Conservation (phyloP, 345 rosid species). For the Schrenkiella parvula region DNA sequence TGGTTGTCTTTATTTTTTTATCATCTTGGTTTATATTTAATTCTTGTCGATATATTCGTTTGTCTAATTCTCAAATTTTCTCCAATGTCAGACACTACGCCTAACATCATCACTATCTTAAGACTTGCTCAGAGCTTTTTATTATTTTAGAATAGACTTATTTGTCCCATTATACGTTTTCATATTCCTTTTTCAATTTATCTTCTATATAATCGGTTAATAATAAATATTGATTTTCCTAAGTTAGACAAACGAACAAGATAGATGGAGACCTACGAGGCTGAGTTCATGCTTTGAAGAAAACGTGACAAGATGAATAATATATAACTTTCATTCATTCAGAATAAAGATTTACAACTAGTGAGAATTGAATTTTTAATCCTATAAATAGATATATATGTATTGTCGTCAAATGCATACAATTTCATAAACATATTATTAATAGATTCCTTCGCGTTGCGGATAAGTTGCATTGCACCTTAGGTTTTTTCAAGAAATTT, state of each 20-base stretch:
- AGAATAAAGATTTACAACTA: neutral
- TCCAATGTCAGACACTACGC: constrained; percentile 27
- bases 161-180: constrained; percentile 28
- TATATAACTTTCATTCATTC: neutral
- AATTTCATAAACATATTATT: neutral
- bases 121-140: constrained; percentile 16
- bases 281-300: constrained; percentile 24
- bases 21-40: neutral
- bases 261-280: constrained; percentile 22
- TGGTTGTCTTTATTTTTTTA: constrained; percentile 7
- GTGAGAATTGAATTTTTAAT: constrained; percentile 4
- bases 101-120: constrained; percentile 26
- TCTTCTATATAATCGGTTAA: neutral
- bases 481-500: neutral
- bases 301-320: constrained; percentile 17
- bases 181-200: neutral
- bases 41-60: constrained; percentile 19
- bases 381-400: neutral
- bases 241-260: constrained; percentile 22
- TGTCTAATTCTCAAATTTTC: constrained; percentile 29
- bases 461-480: neutral
- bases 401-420: neutral
- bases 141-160: constrained; percentile 26
- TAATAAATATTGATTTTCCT: constrained; percentile 9
- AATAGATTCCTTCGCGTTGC: constrained; percentile 15